phyloP scores from a whole-genome alignment of 352 stramenopile species.

The Thraustotheca clavata region DNA sequence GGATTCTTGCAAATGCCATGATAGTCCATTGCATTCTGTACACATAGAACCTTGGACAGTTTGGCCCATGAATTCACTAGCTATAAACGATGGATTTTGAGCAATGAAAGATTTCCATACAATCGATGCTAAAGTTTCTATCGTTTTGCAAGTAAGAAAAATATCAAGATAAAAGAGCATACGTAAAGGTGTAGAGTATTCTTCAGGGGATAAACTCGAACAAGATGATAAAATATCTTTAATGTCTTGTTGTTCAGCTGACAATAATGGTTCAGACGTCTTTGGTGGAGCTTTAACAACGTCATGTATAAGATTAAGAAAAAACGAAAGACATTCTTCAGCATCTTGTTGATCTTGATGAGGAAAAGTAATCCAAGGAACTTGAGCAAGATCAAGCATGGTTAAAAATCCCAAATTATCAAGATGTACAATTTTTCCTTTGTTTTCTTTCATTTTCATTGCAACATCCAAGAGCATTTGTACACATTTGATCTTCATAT shows the following conservation, averaged over 20 bases:
- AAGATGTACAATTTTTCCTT: not conserved
- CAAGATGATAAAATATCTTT: no score
- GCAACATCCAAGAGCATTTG: not conserved
- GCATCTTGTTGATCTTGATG: constrained; percentile 75
- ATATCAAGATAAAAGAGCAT: constrained; percentile 22
- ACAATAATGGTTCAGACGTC: no score
- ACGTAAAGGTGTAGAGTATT: constrained; percentile 54
- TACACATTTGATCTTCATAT: not conserved
- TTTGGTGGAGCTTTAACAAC: constrained; percentile 30
- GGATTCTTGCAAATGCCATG: constrained; percentile 26
- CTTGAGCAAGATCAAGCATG: no score
- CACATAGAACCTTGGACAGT: constrained; percentile 73
- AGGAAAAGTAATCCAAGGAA: constrained; percentile 5
- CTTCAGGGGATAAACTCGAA: no score
- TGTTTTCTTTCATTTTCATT: constrained; percentile 4
- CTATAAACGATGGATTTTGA: constrained; percentile 57
- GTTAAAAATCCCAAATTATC: not conserved
- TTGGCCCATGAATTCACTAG: constrained; percentile 57
- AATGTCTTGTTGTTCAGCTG: no score
- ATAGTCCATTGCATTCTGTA: constrained; percentile 58
- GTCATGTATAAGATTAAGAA: constrained; percentile 61
- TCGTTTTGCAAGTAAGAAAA: not conserved
- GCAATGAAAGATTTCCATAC: constrained; percentile 50
- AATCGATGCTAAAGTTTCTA: constrained; percentile 47
- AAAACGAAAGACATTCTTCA: constrained; percentile 63